A percentile compares a stretch with the other conserved stretches of the same genome.
phyloP scores from a whole-genome alignment of 257 asterid species.

The Ehretia macrophylla region DNA sequence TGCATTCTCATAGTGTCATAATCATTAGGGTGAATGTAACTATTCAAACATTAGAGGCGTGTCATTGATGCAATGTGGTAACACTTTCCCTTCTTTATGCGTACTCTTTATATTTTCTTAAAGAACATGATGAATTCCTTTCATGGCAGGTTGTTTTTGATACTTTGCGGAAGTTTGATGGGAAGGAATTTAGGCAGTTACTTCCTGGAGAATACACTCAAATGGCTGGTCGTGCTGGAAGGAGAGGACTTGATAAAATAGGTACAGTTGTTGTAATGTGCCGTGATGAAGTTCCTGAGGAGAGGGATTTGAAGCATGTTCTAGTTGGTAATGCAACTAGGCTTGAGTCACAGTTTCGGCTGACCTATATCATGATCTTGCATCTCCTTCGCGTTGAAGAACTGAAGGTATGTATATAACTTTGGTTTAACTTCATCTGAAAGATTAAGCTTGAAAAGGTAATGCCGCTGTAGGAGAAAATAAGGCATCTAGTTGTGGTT shows the following conservation, averaged over 20 bases:
- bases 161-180: slow-evolving; percentile 84
- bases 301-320: slow-evolving; percentile 64
- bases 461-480: background rate
- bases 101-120: background rate
- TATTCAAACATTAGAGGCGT: too few species aligned
- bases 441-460: background rate
- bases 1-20: too few species aligned
- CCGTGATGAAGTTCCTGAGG: slow-evolving; percentile 91
- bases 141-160: slow-evolving; percentile 82
- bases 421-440: background rate
- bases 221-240: slow-evolving; percentile 99
- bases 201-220: slow-evolving; percentile 99
- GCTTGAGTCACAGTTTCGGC: slow-evolving; percentile 95
- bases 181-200: slow-evolving; percentile 81
- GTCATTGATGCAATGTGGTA: too few species aligned
- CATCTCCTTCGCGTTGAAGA: slow-evolving; percentile 99
- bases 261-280: slow-evolving; percentile 92
- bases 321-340: slow-evolving; percentile 88
- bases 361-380: slow-evolving; percentile 95
- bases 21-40: too few species aligned
- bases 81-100: too few species aligned
- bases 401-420: slow-evolving; percentile 58
- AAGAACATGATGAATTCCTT: background rate
- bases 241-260: slow-evolving; percentile 97
- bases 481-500: background rate